phyloP scores from a whole-genome alignment of 495 filamentous ascomycete species.

The Neurospora intermedia region DNA sequence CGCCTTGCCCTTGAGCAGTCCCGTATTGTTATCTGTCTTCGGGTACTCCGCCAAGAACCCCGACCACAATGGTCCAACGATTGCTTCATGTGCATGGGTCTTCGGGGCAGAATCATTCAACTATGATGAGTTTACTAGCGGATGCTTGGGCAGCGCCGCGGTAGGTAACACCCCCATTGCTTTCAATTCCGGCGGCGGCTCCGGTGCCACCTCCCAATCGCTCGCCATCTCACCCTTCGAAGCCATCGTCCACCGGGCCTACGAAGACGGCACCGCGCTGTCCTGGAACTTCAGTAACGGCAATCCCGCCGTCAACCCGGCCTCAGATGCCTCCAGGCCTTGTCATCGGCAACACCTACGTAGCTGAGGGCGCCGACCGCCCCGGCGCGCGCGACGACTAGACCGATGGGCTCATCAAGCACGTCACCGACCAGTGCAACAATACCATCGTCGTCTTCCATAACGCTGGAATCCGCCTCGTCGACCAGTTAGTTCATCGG shows the following conservation, averaged over 20 bases:
- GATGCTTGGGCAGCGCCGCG: slow-evolving; percentile 9
- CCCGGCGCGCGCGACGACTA: slow-evolving; percentile 34
- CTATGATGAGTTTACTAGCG: slow-evolving; percentile 13
- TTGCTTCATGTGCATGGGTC: slow-evolving; percentile 31
- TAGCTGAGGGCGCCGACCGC: slow-evolving; percentile 44
- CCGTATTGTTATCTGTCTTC: slow-evolving; percentile 37
- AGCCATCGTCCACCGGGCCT: slow-evolving; percentile 43
- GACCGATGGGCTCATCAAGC: slow-evolving; percentile 45
- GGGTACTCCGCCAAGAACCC: slow-evolving; percentile 41
- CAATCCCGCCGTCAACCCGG: slow-evolving; percentile 29
- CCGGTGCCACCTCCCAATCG: slow-evolving; percentile 45
- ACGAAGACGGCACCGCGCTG: slow-evolving; percentile 43
- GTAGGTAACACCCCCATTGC: slow-evolving; percentile 20
- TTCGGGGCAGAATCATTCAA: slow-evolving; percentile 20
- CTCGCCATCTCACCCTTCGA: slow-evolving; percentile 46
- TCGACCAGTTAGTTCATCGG: slow-evolving; percentile 51
- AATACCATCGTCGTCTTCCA: slow-evolving; percentile 57
- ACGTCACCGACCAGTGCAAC: slow-evolving; percentile 43
- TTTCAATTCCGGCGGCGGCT: slow-evolving; percentile 45
- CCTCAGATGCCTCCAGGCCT: slow-evolving; percentile 58
- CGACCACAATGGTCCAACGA: slow-evolving; percentile 25
- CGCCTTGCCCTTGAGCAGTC: slow-evolving; percentile 44
- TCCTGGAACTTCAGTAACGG: slow-evolving; percentile 38
- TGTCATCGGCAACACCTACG: slow-evolving; percentile 52
- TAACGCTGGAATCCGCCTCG: slow-evolving; percentile 46